Conservation (phyloP, 345 rosid species). For the Corymbia maculata region DNA sequence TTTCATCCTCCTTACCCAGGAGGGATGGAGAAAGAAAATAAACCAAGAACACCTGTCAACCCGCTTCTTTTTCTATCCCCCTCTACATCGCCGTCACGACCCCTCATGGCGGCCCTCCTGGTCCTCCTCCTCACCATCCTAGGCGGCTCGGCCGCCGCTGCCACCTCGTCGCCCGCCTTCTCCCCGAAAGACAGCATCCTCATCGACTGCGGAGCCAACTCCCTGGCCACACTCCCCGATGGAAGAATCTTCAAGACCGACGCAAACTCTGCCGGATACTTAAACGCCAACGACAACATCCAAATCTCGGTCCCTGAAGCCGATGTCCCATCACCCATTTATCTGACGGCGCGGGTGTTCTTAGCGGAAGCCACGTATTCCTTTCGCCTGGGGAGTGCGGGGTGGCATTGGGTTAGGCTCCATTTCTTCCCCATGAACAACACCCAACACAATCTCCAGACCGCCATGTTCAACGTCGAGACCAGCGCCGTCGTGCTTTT, state of each 20-base stretch:
- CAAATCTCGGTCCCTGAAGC: neutral
- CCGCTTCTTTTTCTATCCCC: neutral
- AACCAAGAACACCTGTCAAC: neutral
- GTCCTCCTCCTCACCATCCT: neutral
- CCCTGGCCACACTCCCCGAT: neutral
- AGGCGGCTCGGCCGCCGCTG: too few relatives aligned
- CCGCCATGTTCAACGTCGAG: neutral
- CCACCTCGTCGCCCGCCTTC: neutral
- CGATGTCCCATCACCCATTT: neutral
- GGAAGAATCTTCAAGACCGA: slow-evolving; percentile 6
- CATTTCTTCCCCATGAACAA: slow-evolving; percentile 1
- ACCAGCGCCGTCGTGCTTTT: neutral
- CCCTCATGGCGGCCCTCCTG: neutral
- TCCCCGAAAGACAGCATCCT: slow-evolving; percentile 5
- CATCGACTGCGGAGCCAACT: slow-evolving; percentile 7
- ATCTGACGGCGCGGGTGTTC: slow-evolving; percentile 5
- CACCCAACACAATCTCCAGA: neutral
- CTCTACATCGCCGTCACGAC: neutral
- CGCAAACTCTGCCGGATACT: neutral
- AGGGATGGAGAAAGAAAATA: slow-evolving; percentile 1
- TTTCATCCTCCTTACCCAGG: slow-evolving; percentile 1
- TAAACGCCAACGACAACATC: slow-evolving; percentile 1
- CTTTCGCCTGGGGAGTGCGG: neutral
- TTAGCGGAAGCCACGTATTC: neutral
- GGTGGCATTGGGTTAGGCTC: slow-evolving; percentile 11